Evolutionary conservation across 2,329 filamentous ascomycete genomes (phyloP).

Genomic region (Stachybotrys chlorohalonatus): DNA sequence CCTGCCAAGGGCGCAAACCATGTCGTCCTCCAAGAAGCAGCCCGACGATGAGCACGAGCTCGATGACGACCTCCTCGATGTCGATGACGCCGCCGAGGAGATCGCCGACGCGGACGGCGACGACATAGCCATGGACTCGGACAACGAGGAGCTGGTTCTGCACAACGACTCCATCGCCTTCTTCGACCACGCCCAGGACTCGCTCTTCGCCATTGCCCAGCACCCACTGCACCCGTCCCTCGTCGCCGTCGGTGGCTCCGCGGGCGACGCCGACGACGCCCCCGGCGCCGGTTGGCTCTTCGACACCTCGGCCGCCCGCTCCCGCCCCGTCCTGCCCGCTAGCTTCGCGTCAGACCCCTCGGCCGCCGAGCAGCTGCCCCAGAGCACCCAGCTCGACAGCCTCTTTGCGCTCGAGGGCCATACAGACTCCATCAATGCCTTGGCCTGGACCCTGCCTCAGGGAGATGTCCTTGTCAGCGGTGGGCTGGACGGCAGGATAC

Average conservation of each 20-base stretch:
- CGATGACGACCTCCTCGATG: slow-evolving; percentile 65
- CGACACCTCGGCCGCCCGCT: slow-evolving; percentile 57
- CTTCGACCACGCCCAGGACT: slow-evolving; percentile 85
- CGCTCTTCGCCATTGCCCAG: slow-evolving; percentile 89
- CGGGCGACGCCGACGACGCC: slow-evolving; percentile 47
- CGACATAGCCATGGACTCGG: slow-evolving; percentile 75
- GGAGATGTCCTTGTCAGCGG: slow-evolving; percentile 83
- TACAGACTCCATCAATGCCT: slow-evolving; percentile 79
- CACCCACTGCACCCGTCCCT: slow-evolving; percentile 73
- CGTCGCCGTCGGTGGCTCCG: slow-evolving; percentile 75
- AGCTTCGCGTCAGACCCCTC: slow-evolving; percentile 62
- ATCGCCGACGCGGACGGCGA: slow-evolving; percentile 46
- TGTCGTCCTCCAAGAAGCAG: slow-evolving; percentile 20
- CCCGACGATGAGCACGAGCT: slow-evolving; percentile 60
- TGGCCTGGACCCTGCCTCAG: slow-evolving; percentile 72
- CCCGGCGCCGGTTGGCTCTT: slow-evolving; percentile 80
- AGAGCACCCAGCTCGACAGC: slow-evolving; percentile 49
- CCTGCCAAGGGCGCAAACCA: slow-evolving; percentile 1
- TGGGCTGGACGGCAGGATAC: slow-evolving; percentile 76
- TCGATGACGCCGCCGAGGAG: slow-evolving; percentile 72
- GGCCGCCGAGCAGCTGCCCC: slow-evolving; percentile 40
- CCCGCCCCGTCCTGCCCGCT: slow-evolving; percentile 61
- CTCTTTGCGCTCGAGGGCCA: slow-evolving; percentile 80
- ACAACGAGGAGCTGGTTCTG: slow-evolving; percentile 67
- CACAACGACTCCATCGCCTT: slow-evolving; percentile 91